Conservation (phyloP, 805 yeast species). For the Suhomyces sp. region DNA sequence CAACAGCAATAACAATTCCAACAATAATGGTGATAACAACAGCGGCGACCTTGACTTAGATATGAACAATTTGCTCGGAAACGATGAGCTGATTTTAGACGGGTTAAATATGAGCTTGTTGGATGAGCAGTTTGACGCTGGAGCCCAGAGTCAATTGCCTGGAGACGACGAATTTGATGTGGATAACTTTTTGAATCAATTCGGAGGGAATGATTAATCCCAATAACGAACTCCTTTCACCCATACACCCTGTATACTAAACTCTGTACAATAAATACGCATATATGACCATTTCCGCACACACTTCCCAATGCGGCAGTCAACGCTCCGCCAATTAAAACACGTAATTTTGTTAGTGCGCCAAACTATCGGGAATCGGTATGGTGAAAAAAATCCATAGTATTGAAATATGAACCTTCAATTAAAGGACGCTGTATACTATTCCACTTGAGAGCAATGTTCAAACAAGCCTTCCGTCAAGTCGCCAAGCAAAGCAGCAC, state of each 20-base stretch:
- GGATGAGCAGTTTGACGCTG: slow-evolving; percentile 31
- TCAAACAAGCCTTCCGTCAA: slow-evolving; percentile 63
- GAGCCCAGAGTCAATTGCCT: slow-evolving; percentile 17
- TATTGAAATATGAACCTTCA: no score
- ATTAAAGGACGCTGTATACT: slow-evolving; percentile 1
- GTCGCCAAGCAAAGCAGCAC: slow-evolving; percentile 56
- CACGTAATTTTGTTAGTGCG: slow-evolving; percentile 13
- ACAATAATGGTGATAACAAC: slow-evolving; percentile 5
- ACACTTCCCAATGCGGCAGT: slow-evolving; percentile 28
- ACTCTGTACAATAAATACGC: no score
- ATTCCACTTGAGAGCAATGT: slow-evolving; percentile 36
- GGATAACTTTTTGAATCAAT: slow-evolving; percentile 44
- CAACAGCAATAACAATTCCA: slow-evolving; percentile 1
- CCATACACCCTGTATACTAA: no score
- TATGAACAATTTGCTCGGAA: slow-evolving; percentile 37
- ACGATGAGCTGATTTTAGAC: slow-evolving; percentile 41
- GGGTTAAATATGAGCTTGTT: slow-evolving; percentile 42
- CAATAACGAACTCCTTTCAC: no score
- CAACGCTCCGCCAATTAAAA: slow-evolving; percentile 35
- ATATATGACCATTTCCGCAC: no score
- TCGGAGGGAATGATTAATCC: slow-evolving; percentile 26
- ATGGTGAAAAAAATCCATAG: slow-evolving; percentile 10
- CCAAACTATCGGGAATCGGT: slow-evolving; percentile 9
- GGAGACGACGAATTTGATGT: slow-evolving; percentile 45
- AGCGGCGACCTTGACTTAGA: slow-evolving; percentile 21